Base-by-base conservation (phyloP, 2,329 filamentous ascomycete species). In the Colletotrichum eleusines region DNA sequence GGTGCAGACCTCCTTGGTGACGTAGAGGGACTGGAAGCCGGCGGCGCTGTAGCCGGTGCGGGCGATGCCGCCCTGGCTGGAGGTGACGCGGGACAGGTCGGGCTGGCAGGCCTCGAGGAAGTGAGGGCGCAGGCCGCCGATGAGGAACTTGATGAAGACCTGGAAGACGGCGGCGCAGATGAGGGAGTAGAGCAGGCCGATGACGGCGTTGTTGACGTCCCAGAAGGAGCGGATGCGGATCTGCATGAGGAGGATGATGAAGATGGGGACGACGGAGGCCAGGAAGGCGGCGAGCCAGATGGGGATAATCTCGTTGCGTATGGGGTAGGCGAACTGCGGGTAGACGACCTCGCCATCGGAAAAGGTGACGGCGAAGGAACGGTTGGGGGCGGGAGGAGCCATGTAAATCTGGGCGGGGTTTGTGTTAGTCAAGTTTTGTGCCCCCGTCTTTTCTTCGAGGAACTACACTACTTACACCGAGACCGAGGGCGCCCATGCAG, bases 81-180 rank as follows among this genome's bases (percentile, higher is more conserved):
- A 79, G 55, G 82, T 80, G 18, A 80, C 78, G 0, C 80, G 79
- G 4, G 81, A 81, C n/a, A 87, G 77, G 66, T 85, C 85, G 0
- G 91, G 92, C 78, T 90, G 87, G 85, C 91, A 94, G 63, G 92
- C 90, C 28, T 84, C 85, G 26, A 94, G 84, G 81, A 93, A 94
- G 78, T 93, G 89, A 1, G 91, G 91, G n/a, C 91, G 86, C 26
- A 92, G 82, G 18, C 91, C 91, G 18, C 92, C 92, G 73, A 94
- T 92, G 51, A 94, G 86, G 86, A 88, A 91, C 80, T 94, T 94
- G 78, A 94, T 76, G 76, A 93, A 91, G 74, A 94, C 91, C 76
- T 94, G 92, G 82, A 94, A 93, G 60, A 94, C 88, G n/a, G 91
- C 89, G 4, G 90, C 90, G 7, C 86, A 84, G 80, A 93, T 92